These are phyloP conservation scores for Sporothrix curviconia DNA, from an alignment of 2,329 filamentous ascomycete genomes.

Conservation along the genomic window DNA sequence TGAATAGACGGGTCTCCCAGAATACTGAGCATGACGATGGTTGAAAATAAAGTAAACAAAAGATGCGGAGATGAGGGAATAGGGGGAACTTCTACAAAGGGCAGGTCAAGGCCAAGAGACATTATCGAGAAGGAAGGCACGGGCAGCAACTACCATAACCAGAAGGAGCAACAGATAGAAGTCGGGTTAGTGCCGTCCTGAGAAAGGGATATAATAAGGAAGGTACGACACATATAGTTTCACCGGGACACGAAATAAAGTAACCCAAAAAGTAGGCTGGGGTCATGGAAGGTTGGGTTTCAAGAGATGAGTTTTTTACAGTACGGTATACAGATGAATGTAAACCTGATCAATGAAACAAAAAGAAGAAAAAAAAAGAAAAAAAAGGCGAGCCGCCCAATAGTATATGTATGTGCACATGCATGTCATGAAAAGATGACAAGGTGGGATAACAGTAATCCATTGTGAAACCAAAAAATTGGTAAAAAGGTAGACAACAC, in stretches of 20 bases:
- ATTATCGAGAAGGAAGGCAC: neutral
- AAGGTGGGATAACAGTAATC: neutral
- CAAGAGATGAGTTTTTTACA: slow-evolving; percentile 3
- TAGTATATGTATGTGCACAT: slow-evolving; percentile 10
- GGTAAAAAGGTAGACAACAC: neutral
- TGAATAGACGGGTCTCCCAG: neutral
- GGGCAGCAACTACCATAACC: too few relatives aligned
- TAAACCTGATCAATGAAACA: too few relatives aligned
- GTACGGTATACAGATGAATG: slow-evolving; percentile 14
- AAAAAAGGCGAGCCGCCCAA: neutral
- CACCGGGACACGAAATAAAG: neutral
- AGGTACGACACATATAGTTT: neutral
- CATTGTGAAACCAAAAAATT: slow-evolving; percentile 7
- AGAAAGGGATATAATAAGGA: too few relatives aligned
- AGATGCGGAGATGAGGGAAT: neutral
- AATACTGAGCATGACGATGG: neutral
- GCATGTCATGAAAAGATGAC: neutral
- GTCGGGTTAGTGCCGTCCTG: too few relatives aligned
- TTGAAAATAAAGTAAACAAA: slow-evolving; percentile 4
- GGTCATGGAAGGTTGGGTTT: neutral
- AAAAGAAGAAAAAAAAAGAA: neutral
- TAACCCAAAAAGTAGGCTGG: too few relatives aligned
- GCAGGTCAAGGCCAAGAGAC: neutral
- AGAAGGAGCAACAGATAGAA: too few relatives aligned
- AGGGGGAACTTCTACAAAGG: too few relatives aligned